Base-by-base conservation (phyloP, 1,284 basidiomycete species). In the Phylloboletellus chloephorus region DNA sequence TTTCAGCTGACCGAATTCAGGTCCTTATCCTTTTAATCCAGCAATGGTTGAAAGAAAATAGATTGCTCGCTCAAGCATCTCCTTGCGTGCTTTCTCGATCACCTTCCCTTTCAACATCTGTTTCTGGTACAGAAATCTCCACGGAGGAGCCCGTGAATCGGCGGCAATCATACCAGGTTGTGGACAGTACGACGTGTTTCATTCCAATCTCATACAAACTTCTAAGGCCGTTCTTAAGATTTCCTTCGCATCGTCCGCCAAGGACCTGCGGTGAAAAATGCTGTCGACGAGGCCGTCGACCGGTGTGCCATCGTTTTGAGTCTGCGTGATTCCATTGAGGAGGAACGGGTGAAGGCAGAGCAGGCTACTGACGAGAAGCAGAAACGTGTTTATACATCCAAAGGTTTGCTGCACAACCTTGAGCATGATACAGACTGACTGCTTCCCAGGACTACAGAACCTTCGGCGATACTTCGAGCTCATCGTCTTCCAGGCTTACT, bases 401-500 rank as follows among this genome's bases (percentile, higher is more conserved):
- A 78, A 68, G 89, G 88, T 80, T 25, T 39, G 65, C 54, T 51
- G 51, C 38, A 37, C 30, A 12, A 13, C 24, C 7, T n/a, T 3
- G 3, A 16, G 11, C 16, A 24, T 35, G 15, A 9, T 26, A 13
- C 30, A 12, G 7, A 34, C 29, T 47, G 19, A 49, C 19, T n/a
- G 3, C 21, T 31, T 30, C 36, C 25, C 52, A 81, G 91, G 87
- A 6, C 65, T 95, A 34, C 81, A 88, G 50, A 85, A 88, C 53
- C 72, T 96, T 16, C 73, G 82, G 40, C 79, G 87, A 51, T 97
- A 97, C 66, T 96, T 93, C 50, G 82, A 89, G 60, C 75, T 98
- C 15, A 83, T 98, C 47, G 76, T 96, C 22, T 98, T 98, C 71
- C 90, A 95, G 61, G 85, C 93, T 1, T 98, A 96, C 61, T 73